Base-by-base conservation (phyloP, 306 rosid species). In the Trifolium dubium region DNA sequence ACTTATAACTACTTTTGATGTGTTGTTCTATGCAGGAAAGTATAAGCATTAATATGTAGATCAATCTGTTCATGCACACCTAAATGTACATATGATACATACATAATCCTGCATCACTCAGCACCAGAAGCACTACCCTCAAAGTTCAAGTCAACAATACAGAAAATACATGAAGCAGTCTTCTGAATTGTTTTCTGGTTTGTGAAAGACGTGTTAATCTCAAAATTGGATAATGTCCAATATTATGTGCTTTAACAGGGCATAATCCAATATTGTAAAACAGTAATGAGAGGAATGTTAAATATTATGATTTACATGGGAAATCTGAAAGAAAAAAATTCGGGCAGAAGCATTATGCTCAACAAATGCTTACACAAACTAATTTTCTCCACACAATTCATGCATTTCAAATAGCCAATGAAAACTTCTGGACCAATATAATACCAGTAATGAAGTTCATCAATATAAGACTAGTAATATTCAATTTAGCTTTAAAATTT, bases 381-480 rank as follows among this genome's bases (percentile, higher is more conserved):
- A 71, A 40, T 49, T 46, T 53, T 51, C 79, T 61, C 79, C 49
- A 35, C 65, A 69, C 40, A 73, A 29, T 44, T 35, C 77, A 74
- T 10, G 64, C 18, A n/a, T 54, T 47, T 73, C 44, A 69, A 69
- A 76, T 69, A 39, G 17, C 40, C 65, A 47, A 79, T 15, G 23
- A 41, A 70, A 19, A 74, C 73, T 39, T 28, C 35, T 55, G 69
- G 40, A 73, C 46, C 19, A 28, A 53, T 28, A 61, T 8, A 65
- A 49, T 32, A 60, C 23, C 32, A 32, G 43, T 14, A 64, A 40
- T 6, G 66, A 23, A 23, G 23, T 49, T 15, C 15, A 23, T 23
- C 23, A 23, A 23, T 23, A 23, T 23, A 23, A 23, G 23, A 23
- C 23, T 23, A 23, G 23, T 32, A 23, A 40, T 6, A 73, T 49